Base-by-base conservation (phyloP, 495 filamentous ascomycete genomes). In the Hypoxylon intermedium region DNA sequence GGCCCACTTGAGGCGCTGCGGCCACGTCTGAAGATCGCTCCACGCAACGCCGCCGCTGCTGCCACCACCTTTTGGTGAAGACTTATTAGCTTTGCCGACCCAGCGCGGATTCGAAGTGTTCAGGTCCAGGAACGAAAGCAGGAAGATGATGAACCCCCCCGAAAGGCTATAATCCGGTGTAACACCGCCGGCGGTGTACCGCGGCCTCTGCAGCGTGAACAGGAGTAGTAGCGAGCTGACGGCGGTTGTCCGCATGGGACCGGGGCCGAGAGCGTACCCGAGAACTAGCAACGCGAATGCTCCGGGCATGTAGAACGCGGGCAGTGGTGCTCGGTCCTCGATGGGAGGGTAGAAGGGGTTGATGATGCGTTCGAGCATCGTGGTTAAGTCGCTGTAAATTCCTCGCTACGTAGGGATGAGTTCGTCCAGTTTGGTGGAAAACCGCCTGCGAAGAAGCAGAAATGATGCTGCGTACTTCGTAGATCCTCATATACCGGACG, bases 1-100 rank as follows among this genome's bases (percentile, higher is more conserved):
- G n/a, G n/a, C n/a, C n/a, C n/a, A n/a, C 21, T 23, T 46, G 9
- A 67, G 28, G 30, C 46, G 67, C 38, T 43, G 33, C 52, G 37
- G 11, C 33, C 41, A 46, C 5, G 47, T 63, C 31, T 53, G 51
- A 18, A 28, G 31, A n/a, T 47, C 56, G 19, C 41, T 18, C 20
- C 18, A 19, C 20, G 47, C 56, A 6, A 38, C 6, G 21, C 37
- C 13, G 9, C 47, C 19, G 6, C 34, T 37, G 34, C n/a, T 33
- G 30, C 30, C n/a, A 12, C 30, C n/a, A 5, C n/a, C 15, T 26
- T 13, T 40, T 3, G 37, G 38, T 9, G 31, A 11, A 5, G 45
- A 24, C 37, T 15, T 41, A 9, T 28, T 45, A 7, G 20, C 31
- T 6, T 23, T 37, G 12, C 56, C 56, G 5, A 46, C 9, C 13